Base-by-base conservation (phyloP, 495 filamentous ascomycete genomes). In the Jackrogersella multiformis region DNA sequence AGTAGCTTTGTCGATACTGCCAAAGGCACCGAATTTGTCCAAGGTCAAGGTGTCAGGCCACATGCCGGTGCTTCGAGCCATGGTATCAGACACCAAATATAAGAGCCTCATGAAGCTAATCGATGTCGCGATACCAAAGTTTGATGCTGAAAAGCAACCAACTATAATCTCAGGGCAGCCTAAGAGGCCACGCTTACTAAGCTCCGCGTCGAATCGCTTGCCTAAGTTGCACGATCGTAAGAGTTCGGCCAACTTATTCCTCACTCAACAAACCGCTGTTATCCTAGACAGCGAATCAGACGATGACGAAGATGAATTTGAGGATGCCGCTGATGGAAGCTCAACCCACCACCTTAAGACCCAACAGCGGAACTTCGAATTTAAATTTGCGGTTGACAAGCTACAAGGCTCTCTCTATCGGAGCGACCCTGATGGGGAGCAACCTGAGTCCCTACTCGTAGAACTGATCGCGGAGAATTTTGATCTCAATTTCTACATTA, bases 71-170 rank as follows among this genome's bases (percentile, higher is more conserved):
- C 83, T 99, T 9, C 95, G 96, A 78, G 95, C 92, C 26, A 93
- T 88, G 0, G 89, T 93, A 35, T 97, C 93, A 0, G 95, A 99
- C 70, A 89, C 88, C 38, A 99, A 98, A 75, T 99, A 99, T 76
- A 98, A 97, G 77, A 92, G 87, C 5, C 73, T 98, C 52, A 98
- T 99, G 96, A 94, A 89, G 69, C 81, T 99, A 51, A 93, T 99
- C 61, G 94, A 97, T 67, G 92, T 97, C 55, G 94, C 95, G 2
- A 92, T 98, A 64, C 95, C 95, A 5, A 92, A 91, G 42, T 88
- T 97, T 56, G 87, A 87, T 35, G 85, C 81, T 8, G 83, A 85
- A 36, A 79, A 81, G 39, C 56, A 75, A 4, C 61, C 59, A 5
- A 64, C 16, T 18, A 68, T 51, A 23, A 60, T 63, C 38, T 49